phyloP scores from a whole-genome alignment of 805 yeast genomes.

The Starmerella sirachaensis region DNA sequence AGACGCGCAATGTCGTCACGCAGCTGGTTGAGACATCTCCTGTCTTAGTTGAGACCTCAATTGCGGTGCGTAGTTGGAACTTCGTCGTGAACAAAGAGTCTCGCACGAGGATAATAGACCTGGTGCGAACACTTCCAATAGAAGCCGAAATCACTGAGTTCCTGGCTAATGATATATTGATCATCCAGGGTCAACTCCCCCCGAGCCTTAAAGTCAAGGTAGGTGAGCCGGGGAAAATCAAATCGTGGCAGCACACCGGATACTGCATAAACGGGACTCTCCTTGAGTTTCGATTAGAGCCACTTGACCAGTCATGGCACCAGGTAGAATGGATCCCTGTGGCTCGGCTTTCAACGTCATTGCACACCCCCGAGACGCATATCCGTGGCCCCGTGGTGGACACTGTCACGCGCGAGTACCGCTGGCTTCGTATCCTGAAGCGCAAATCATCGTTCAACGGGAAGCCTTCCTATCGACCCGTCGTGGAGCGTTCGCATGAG shows the following conservation, averaged over 20 bases:
- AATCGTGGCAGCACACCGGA: conserved; percentile 2
- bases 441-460: too few relatives aligned
- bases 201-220: conserved; percentile 4
- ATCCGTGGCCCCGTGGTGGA: too few relatives aligned
- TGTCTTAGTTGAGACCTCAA: conserved; percentile 1
- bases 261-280: conserved; percentile 7
- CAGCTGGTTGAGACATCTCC: conserved; percentile 3
- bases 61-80: conserved; percentile 8
- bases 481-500: too few relatives aligned
- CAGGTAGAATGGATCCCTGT: too few relatives aligned
- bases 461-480: too few relatives aligned
- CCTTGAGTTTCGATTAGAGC: too few relatives aligned
- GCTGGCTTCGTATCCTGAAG: too few relatives aligned
- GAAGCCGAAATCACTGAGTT: not conserved
- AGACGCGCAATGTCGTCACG: conserved; percentile 18
- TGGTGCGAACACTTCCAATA: not conserved
- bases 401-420: too few relatives aligned
- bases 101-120: conserved; percentile 1
- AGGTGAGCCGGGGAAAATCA: not conserved
- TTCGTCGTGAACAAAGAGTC: conserved; percentile 5
- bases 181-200: conserved; percentile 9
- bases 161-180: not conserved
- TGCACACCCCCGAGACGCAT: too few relatives aligned
- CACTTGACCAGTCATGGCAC: not conserved
- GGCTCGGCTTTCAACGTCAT: too few relatives aligned